Evolutionary conservation across 768 basidiomycete species (phyloP).

Genomic region (Tricholoma bakamatsutake): DNA sequence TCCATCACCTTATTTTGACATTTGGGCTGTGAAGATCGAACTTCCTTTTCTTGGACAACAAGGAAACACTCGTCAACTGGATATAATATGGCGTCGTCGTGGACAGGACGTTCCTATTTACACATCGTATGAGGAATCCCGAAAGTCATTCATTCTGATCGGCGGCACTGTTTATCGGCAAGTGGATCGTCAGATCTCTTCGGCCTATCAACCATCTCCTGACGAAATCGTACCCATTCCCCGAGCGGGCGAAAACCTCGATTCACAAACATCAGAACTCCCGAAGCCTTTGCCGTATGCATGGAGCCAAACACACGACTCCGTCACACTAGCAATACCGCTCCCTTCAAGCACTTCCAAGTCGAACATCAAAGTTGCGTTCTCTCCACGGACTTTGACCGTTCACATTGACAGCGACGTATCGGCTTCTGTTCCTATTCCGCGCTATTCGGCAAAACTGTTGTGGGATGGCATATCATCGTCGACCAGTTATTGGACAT

Average conservation of each 20-base stretch:
- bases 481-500: conserved; percentile 88
- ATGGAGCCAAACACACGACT: conserved; percentile 86
- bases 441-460: conserved; percentile 52
- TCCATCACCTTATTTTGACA: conserved; percentile 46
- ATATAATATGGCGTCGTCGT: conserved; percentile 63
- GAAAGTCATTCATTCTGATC: conserved; percentile 47
- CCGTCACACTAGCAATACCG: conserved; percentile 78
- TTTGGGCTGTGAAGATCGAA: conserved; percentile 55
- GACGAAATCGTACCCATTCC: conserved; percentile 72
- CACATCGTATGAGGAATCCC: conserved; percentile 38
- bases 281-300: conserved; percentile 76
- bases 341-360: conserved; percentile 68
- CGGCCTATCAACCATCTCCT: conserved; percentile 48
- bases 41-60: conserved; percentile 30
- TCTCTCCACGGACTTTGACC: conserved; percentile 61
- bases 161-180: conserved; percentile 53
- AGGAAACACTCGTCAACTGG: conserved; percentile 31
- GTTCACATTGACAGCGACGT: conserved; percentile 45
- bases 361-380: conserved; percentile 57
- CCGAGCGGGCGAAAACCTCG: conserved; percentile 50
- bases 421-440: conserved; percentile 35
- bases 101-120: conserved; percentile 69
- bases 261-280: conserved; percentile 27
- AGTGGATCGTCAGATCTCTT: conserved; percentile 24
- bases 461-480: conserved; percentile 81